phyloP scores from a whole-genome alignment of 495 filamentous ascomycete genomes.

The Daldinia grandis region DNA sequence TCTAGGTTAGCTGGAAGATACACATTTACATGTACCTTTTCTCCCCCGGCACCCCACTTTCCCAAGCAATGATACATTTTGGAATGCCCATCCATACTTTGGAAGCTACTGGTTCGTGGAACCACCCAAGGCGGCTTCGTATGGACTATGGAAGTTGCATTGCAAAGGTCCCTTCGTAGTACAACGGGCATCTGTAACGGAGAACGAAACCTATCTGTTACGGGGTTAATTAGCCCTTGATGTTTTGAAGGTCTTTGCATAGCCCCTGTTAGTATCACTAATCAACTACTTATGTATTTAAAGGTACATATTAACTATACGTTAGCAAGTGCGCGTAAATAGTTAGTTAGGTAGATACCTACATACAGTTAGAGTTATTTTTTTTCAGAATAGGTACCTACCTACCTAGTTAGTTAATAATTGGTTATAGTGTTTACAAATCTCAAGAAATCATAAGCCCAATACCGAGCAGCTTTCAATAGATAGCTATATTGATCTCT shows the following conservation, averaged over 20 bases:
- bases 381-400: too few relatives aligned
- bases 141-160: background rate
- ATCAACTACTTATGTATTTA: background rate
- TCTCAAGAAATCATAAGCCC: background rate
- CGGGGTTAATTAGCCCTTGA: conserved; percentile 33
- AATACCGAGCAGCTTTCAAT: background rate
- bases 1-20: conserved; percentile 2
- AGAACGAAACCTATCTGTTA: conserved; percentile 6
- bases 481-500: background rate
- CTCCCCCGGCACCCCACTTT: conserved; percentile 32
- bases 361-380: too few relatives aligned
- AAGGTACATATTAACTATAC: background rate
- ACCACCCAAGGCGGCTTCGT: background rate
- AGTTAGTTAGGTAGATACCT: too few relatives aligned
- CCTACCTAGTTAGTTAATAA: too few relatives aligned
- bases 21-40: background rate
- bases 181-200: background rate
- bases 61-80: conserved; percentile 14
- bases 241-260: background rate
- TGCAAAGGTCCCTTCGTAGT: background rate
- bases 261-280: background rate
- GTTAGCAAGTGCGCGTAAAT: too few relatives aligned
- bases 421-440: background rate
- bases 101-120: background rate
- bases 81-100: background rate